These are phyloP conservation scores for Leccinum variicolor DNA, from an alignment of 768 basidiomycete genomes.

Conservation along the genomic window DNA sequence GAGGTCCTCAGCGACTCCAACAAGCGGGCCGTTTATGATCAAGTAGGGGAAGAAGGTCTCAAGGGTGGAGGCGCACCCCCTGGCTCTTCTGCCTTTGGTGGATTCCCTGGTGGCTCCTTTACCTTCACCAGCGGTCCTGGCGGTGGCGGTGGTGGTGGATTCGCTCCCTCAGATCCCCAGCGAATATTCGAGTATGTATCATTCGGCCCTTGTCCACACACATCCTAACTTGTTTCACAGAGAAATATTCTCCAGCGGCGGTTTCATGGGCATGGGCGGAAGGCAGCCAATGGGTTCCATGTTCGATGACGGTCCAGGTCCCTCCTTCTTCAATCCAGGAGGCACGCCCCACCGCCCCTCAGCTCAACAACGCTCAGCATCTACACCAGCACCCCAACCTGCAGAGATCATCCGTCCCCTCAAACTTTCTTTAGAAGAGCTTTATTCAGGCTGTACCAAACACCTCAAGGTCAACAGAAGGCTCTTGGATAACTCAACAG, in stretches of 20 bases:
- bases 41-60: constrained; percentile 93
- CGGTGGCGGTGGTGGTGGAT: constrained; percentile 51
- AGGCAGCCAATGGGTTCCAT: constrained; percentile 30
- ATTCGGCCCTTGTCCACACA: not conserved
- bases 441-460: constrained; percentile 83
- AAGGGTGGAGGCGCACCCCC: constrained; percentile 65
- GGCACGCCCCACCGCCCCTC: constrained; percentile 52
- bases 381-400: constrained; percentile 33
- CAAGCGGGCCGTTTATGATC: constrained; percentile 85
- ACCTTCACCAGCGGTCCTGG: constrained; percentile 51
- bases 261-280: constrained; percentile 42
- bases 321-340: constrained; percentile 44
- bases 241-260: constrained; percentile 48
- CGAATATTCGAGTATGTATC: constrained; percentile 82
- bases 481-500: constrained; percentile 65
- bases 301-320: constrained; percentile 40
- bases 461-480: constrained; percentile 83
- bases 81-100: constrained; percentile 38
- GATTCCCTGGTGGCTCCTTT: constrained; percentile 53
- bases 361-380: constrained; percentile 25
- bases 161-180: constrained; percentile 76
- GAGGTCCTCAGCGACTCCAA: constrained; percentile 89
- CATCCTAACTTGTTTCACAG: constrained; percentile 33
- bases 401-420: constrained; percentile 77
- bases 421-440: constrained; percentile 80